Evolutionary conservation across 768 basidiomycete species (phyloP).

Genomic region (Collybiopsis confluens): DNA sequence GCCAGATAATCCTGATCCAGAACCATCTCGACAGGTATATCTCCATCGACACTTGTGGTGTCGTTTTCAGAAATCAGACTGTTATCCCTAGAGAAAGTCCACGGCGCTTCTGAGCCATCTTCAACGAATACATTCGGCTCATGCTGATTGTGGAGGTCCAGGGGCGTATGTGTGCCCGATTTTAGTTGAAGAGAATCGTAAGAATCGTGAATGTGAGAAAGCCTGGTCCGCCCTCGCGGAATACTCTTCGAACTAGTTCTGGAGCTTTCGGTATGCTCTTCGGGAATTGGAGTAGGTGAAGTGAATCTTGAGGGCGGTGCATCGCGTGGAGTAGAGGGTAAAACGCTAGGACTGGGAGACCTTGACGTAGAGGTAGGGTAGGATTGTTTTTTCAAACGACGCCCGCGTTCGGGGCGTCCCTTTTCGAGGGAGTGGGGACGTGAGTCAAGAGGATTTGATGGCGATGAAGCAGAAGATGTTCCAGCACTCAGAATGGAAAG

Average conservation of each 20-base stretch:
- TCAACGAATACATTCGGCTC: background rate
- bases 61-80: background rate
- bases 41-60: background rate
- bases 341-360: conserved; percentile 44
- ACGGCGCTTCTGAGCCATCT: background rate
- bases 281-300: background rate
- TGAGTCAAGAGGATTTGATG: conserved; percentile 22
- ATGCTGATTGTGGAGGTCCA: background rate
- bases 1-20: conserved; percentile 4
- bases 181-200: background rate
- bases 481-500: conserved; percentile 18
- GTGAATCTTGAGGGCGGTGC: background rate
- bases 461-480: conserved; percentile 15
- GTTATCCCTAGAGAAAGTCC: background rate
- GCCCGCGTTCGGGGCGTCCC: conserved; percentile 31
- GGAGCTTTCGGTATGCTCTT: background rate
- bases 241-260: background rate
- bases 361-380: conserved; percentile 28
- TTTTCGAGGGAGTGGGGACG: background rate
- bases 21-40: background rate
- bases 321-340: conserved; percentile 42
- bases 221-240: background rate
- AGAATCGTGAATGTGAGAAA: background rate
- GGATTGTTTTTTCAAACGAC: conserved; percentile 21
- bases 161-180: background rate